Evolutionary conservation across 495 filamentous ascomycete species (phyloP).

Genomic region (Talaromyces proteolyticus): DNA sequence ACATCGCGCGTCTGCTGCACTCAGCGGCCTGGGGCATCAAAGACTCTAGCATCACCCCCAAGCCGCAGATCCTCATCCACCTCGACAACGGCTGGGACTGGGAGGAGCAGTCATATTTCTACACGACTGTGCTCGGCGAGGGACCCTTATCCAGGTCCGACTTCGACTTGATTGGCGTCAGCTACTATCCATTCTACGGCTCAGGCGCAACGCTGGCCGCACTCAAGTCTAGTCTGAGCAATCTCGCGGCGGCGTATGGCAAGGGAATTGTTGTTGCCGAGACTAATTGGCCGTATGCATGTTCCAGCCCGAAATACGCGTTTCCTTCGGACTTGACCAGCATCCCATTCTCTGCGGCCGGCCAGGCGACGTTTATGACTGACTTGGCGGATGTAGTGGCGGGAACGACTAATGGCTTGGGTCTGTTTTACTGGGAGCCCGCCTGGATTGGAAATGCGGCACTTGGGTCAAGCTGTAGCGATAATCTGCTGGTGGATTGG

Average conservation of each 20-base stretch:
- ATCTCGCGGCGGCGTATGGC: conserved; percentile 51
- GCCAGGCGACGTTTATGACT: conserved; percentile 53
- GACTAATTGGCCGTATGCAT: conserved; percentile 61
- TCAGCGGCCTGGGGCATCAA: conserved; percentile 58
- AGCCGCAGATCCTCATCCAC: conserved; percentile 62
- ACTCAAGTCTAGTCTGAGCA: conserved; percentile 49
- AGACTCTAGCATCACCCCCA: conserved; percentile 47
- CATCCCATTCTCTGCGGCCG: conserved; percentile 55
- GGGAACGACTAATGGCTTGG: conserved; percentile 38
- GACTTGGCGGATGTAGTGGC: conserved; percentile 48
- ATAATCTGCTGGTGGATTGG: conserved; percentile 40
- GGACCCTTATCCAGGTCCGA: conserved; percentile 47
- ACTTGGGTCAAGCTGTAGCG: conserved; percentile 48
- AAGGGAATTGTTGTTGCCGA: conserved; percentile 61
- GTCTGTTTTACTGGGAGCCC: conserved; percentile 69
- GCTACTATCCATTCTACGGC: conserved; percentile 65
- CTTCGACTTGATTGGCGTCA: conserved; percentile 65
- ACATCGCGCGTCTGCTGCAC: conserved; percentile 56
- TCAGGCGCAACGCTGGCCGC: conserved; percentile 45
- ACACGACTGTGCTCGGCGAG: conserved; percentile 47
- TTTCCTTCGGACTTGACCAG: conserved; percentile 52
- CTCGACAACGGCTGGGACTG: conserved; percentile 67
- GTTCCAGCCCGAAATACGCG: conserved; percentile 43
- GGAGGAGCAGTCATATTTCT: conserved; percentile 57
- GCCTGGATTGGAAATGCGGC: conserved; percentile 60